Percentiles rank a stretch among this genome's conserved stretches.
Evolutionary conservation across 345 rosid genomes (phyloP).

Genomic region (Sonneratia alba): DNA sequence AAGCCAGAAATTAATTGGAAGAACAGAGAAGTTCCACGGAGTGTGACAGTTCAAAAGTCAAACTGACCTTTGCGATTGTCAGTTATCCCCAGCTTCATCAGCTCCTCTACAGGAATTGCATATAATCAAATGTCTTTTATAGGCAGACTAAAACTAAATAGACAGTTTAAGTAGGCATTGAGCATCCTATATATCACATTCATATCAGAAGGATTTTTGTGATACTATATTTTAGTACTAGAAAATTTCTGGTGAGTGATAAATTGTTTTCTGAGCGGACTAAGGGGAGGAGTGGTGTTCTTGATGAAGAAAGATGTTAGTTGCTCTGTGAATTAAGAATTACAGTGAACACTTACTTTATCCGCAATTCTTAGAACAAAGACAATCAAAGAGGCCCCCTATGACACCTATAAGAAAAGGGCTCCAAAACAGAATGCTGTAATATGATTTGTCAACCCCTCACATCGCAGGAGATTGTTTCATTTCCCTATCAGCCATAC

Average conservation of each 20-base stretch:
- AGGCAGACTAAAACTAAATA: neutral
- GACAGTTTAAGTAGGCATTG: neutral
- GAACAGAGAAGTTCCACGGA: neutral
- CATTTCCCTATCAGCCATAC: neutral
- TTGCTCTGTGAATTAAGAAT: neutral
- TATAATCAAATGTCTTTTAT: neutral
- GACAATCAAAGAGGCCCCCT: neutral
- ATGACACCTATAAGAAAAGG: no score
- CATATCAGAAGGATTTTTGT: neutral
- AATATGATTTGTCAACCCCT: neutral
- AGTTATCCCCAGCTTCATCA: slow-evolving; percentile 75
- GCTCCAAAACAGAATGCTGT: neutral
- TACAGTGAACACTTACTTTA: neutral
- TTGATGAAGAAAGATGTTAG: neutral
- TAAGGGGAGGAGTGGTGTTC: neutral
- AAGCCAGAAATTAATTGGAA: neutral
- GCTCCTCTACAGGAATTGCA: slow-evolving; percentile 52
- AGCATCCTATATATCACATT: neutral
- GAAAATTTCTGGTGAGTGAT: neutral
- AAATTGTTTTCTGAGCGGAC: neutral
- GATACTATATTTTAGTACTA: neutral
- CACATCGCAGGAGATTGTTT: neutral
- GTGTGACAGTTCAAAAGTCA: neutral
- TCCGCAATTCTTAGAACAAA: neutral
- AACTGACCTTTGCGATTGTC: slow-evolving; percentile 62